Conservation (phyloP, 192 early-diverging fungal species). For the Helicostylum pulchrum region DNA sequence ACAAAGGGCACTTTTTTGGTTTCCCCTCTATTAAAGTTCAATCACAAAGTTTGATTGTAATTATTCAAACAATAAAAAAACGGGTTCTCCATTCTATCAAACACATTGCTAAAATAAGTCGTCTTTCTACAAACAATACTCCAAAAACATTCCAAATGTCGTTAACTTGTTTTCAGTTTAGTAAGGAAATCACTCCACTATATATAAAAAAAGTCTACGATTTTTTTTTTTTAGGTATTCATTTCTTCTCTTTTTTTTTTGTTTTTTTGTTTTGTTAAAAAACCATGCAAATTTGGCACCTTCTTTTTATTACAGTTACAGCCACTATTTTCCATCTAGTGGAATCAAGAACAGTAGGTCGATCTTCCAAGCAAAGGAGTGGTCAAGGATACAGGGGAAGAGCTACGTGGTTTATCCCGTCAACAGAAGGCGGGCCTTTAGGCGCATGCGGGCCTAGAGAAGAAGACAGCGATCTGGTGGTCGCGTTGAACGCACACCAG, state of each 20-base stretch:
- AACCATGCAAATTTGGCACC: background rate
- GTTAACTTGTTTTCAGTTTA: no score
- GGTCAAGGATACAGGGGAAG: conserved; percentile 7
- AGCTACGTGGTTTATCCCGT: conserved; percentile 33
- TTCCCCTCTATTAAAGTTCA: no score
- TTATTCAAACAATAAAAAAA: no score
- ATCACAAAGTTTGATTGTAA: no score
- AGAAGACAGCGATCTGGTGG: conserved; percentile 18
- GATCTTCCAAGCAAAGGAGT: background rate
- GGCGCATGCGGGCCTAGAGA: conserved; percentile 28
- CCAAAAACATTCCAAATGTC: no score
- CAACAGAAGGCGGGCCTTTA: conserved; percentile 24
- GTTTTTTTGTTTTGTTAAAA: no score
- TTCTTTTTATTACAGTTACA: background rate
- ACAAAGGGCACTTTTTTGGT: no score
- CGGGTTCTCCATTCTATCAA: no score
- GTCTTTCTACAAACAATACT: no score
- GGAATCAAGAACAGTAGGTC: background rate
- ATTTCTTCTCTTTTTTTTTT: no score
- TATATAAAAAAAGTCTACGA: background rate
- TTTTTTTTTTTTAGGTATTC: background rate
- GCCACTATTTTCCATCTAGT: background rate
- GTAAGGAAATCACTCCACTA: no score
- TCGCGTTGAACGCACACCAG: conserved; percentile 24
- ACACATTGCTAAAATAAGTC: no score